Conservation (phyloP, 768 basidiomycete species). For the Termitomyces sp. region DNA sequence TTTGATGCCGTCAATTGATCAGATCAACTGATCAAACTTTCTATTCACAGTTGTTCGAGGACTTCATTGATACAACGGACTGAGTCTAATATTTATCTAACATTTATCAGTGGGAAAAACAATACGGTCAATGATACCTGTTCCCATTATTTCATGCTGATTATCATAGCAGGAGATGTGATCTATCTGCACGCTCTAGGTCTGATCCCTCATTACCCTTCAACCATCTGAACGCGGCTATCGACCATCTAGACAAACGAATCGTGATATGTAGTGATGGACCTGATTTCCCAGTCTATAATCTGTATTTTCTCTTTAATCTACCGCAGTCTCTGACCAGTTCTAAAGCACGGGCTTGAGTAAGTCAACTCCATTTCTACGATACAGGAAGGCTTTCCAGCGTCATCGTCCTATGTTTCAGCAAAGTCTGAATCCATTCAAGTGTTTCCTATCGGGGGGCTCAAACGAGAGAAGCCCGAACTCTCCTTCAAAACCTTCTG, state of each 20-base stretch:
- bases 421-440: constrained; percentile 15
- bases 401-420: constrained; percentile 18
- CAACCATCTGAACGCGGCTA: constrained; percentile 15
- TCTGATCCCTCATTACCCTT: constrained; percentile 14
- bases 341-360: constrained; percentile 16
- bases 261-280: constrained; percentile 16
- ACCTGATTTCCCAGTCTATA: constrained; percentile 15
- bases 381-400: constrained; percentile 17
- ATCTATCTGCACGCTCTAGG: constrained; percentile 12
- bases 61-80: too few relatives aligned
- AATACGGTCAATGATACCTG: too few relatives aligned
- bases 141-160: too few relatives aligned
- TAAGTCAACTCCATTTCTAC: constrained; percentile 8
- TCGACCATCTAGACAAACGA: constrained; percentile 17
- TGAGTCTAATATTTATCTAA: too few relatives aligned
- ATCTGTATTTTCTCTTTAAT: constrained; percentile 13
- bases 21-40: too few relatives aligned
- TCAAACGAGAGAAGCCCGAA: constrained; percentile 25
- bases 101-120: constrained; percentile 9
- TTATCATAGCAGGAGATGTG: constrained; percentile 11
- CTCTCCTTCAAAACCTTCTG: constrained; percentile 27
- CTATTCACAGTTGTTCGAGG: too few relatives aligned
- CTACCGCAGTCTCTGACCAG: neutral
- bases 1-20: too few relatives aligned
- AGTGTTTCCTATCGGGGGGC: constrained; percentile 19